phyloP scores from a whole-genome alignment of 352 stramenopile species.

The Globisporangium emineosum region DNA sequence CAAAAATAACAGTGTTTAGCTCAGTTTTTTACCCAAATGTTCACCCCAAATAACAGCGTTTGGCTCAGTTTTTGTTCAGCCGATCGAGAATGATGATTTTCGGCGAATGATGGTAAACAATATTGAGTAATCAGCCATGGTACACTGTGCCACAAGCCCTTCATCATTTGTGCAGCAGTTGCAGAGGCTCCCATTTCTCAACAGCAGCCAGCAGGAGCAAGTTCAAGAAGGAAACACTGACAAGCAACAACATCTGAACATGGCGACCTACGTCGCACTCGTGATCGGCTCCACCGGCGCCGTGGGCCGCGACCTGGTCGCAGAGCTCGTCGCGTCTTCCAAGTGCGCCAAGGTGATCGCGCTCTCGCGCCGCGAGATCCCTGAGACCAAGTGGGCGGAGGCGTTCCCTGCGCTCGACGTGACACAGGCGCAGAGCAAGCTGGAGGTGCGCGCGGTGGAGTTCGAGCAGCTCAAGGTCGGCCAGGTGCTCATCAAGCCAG shows the following conservation, averaged over 20 bases:
- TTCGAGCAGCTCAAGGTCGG: constrained; percentile 47
- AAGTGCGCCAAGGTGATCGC: constrained; percentile 61
- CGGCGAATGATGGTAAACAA: too few relatives aligned
- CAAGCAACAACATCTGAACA: constrained; percentile 5
- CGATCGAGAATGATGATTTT: too few relatives aligned
- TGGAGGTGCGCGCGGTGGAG: constrained; percentile 49
- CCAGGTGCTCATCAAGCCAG: constrained; percentile 18
- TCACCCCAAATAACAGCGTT: too few relatives aligned
- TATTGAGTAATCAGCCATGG: too few relatives aligned
- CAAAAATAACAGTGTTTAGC: too few relatives aligned
- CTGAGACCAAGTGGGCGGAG: constrained; percentile 30
- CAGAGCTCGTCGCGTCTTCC: constrained; percentile 53
- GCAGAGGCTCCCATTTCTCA: too few relatives aligned
- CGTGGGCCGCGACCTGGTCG: constrained; percentile 68
- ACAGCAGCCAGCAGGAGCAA: too few relatives aligned
- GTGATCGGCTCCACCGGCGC: constrained; percentile 74
- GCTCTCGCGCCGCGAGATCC: constrained; percentile 53
- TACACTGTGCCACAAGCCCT: too few relatives aligned
- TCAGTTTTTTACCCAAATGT: too few relatives aligned
- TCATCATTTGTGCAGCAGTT: too few relatives aligned
- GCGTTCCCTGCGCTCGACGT: constrained; percentile 49
- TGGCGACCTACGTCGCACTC: constrained; percentile 59
- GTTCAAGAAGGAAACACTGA: constrained; percentile 4
- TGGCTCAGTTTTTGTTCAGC: too few relatives aligned
- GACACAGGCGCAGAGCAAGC: constrained; percentile 35